These are phyloP conservation scores for Forsythia viridissima DNA, from an alignment of 257 asterid genomes.

Conservation along the genomic window DNA sequence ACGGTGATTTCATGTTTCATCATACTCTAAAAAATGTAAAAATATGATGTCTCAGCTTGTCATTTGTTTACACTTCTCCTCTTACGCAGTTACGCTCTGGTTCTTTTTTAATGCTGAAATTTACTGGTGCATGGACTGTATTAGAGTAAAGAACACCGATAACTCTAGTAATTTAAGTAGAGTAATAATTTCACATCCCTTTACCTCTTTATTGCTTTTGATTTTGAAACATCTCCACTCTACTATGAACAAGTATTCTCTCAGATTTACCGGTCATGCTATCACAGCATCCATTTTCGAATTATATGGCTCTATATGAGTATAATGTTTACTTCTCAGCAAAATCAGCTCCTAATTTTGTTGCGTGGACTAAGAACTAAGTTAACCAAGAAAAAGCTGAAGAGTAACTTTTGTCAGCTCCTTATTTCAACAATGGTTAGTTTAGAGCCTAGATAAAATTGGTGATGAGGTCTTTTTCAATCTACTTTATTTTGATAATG, in stretches of 20 bases:
- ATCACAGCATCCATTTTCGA: background rate
- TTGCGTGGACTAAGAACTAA: background rate
- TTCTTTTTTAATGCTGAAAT: too few relatives aligned
- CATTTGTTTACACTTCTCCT: background rate
- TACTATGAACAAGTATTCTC: background rate
- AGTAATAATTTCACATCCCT: background rate
- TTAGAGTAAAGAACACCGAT: background rate
- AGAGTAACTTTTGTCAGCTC: background rate
- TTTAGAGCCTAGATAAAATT: conserved; percentile 17
- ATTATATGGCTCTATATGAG: background rate
- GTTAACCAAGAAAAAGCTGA: background rate
- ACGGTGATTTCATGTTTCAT: background rate
- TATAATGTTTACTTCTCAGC: background rate
- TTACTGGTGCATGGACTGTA: background rate
- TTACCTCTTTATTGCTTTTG: background rate
- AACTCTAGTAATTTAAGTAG: background rate
- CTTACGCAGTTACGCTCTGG: background rate
- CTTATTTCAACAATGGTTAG: background rate
- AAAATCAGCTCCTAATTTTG: background rate
- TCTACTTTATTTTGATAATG: background rate
- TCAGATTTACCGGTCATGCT: background rate
- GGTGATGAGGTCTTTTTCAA: background rate
- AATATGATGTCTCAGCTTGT: background rate
- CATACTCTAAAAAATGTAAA: background rate
- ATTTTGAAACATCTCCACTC: background rate